Base-by-base conservation (phyloP, 2,329 filamentous ascomycete genomes). In the Diplodia scrobiculata region DNA sequence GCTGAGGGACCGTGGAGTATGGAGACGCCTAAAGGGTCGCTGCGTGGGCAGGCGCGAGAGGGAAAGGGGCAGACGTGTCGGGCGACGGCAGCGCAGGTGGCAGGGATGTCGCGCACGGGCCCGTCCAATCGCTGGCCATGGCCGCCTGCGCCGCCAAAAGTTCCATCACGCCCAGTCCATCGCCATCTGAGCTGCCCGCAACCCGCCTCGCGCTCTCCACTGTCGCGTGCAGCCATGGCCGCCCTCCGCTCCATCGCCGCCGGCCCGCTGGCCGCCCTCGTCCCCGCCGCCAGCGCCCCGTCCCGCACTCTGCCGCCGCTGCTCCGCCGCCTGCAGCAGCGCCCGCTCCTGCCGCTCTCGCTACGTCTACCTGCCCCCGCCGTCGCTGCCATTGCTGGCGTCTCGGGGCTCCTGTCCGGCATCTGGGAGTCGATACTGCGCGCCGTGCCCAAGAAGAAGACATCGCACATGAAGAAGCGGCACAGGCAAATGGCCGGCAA, bases 391-490 rank as follows among this genome's bases (percentile, higher is more conserved):
- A 73, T 79, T 67, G 72, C 76, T 3, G 70, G 72, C 10, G 68
- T 77, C 27, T 75, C 77, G 1, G 76, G 85, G 5, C 75, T 92
- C n/a, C 80, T 97, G 25, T 88, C 86, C 66, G 91, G 90, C 69
- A 88, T 99, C 73, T 98, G 94, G 94, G 94, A 97, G 71, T 92
- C 91, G 5, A 86, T 99, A 53, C 84, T 99, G 71, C 89, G 89
- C 70, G 95, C 95, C 1, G 95, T 98, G 17, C 95, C 95, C 5
- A 99, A 99, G 85, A 98, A 97, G 83, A 99, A 98, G 86, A 96
- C 92, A 38, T 97, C 94, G 50, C 92, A 99, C 79, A 91, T 91
- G 83, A 97, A 95, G 83, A 97, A 92, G 84, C 86, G 95, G 72
- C 89, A 92, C 75, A 87, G 96, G 73, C 92, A 96, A 76, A 90